Evolutionary conservation across 768 basidiomycete genomes (phyloP).

Genomic region (Tremella mesenterica): DNA sequence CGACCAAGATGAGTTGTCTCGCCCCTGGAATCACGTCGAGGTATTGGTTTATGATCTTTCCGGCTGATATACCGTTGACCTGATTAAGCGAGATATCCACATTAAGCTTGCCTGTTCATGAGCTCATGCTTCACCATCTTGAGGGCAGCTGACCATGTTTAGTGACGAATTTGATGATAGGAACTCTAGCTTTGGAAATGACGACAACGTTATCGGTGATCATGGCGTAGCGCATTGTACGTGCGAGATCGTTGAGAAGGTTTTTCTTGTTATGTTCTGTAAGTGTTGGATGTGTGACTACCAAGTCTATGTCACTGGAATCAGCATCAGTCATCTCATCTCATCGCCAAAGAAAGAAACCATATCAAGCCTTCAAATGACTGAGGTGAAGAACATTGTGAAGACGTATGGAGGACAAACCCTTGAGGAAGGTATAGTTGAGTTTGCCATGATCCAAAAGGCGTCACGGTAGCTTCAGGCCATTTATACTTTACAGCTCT

Average conservation of each 20-base stretch:
- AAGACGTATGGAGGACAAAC: conserved; percentile 47
- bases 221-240: conserved; percentile 60
- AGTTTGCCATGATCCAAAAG: conserved; percentile 90
- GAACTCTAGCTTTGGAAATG: conserved; percentile 88
- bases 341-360: neutral
- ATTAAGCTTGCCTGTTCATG: conserved; percentile 53
- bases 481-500: conserved; percentile 58
- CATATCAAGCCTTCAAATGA: neutral
- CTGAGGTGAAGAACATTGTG: too few species aligned
- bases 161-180: conserved; percentile 91
- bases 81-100: conserved; percentile 95
- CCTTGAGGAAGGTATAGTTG: conserved; percentile 86
- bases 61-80: conserved; percentile 68
- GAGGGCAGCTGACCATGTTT: conserved; percentile 58
- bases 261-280: conserved; percentile 57
- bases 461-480: conserved; percentile 68
- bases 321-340: neutral
- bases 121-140: neutral
- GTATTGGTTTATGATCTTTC: conserved; percentile 70
- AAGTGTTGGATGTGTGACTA: conserved; percentile 63
- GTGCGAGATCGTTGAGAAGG: conserved; percentile 63
- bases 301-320: conserved; percentile 84
- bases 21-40: conserved; percentile 66
- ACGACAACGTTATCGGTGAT: conserved; percentile 76
- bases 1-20: conserved; percentile 73